A percentile compares a stretch with the other conserved stretches of the same genome.
These are phyloP conservation scores for Nigrospora sphaerica DNA, from an alignment of 2,329 filamentous ascomycete genomes.

Conservation along the genomic window DNA sequence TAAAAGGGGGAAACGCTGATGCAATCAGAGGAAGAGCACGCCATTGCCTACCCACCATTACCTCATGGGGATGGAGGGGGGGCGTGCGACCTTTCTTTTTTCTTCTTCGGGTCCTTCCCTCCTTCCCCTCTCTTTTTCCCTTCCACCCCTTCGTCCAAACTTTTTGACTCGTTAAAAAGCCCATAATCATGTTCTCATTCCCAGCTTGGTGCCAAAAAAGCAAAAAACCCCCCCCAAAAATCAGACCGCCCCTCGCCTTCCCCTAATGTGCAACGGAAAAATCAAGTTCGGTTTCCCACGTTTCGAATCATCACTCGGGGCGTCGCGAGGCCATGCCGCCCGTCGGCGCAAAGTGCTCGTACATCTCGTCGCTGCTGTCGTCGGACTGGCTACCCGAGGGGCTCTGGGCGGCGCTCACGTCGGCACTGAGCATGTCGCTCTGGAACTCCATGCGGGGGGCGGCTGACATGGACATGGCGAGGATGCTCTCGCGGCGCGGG, in stretches of 20 bases:
- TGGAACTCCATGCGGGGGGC: slow-evolving; percentile 24
- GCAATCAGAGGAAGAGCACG: too few species aligned
- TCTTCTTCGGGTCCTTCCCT: too few species aligned
- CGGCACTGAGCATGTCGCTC: slow-evolving; percentile 37
- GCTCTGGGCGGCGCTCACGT: slow-evolving; percentile 44
- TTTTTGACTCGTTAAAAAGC: too few species aligned
- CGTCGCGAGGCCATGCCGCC: slow-evolving; percentile 23
- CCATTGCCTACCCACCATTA: too few species aligned
- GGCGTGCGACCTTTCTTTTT: too few species aligned
- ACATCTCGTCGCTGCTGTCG: slow-evolving; percentile 51
- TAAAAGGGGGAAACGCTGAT: too few species aligned
- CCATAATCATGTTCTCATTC: too few species aligned
- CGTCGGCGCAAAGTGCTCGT: slow-evolving; percentile 34
- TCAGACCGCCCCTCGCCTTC: neutral
- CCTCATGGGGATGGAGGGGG: too few species aligned
- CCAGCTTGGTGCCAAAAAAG: too few species aligned
- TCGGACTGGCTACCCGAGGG: slow-evolving; percentile 33
- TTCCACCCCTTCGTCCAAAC: too few species aligned
- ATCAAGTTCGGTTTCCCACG: neutral
- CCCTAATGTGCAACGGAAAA: neutral
- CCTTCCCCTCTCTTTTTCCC: too few species aligned
- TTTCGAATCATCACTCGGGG: slow-evolving; percentile 9
- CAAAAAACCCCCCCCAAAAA: neutral
- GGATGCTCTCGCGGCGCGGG: slow-evolving; percentile 22
- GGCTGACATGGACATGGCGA: slow-evolving; percentile 16